Evolutionary conservation across 1,284 basidiomycete species (phyloP), one percentile per base, ranked within the genome.

Genomic region (Grifola frondosa): DNA sequence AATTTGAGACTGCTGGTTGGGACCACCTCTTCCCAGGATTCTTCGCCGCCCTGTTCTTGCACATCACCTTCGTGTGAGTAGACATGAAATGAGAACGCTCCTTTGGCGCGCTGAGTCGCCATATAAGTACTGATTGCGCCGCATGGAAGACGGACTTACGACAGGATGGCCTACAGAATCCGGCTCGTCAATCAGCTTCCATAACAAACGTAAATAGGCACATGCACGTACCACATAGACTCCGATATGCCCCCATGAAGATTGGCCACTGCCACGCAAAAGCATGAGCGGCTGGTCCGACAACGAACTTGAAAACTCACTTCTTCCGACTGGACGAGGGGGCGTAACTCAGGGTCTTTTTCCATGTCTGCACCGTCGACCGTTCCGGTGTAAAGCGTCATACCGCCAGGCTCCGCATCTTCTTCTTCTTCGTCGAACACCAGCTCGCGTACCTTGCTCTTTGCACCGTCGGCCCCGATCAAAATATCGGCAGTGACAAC

Each of bases 391-490:
- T 57, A 57, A 17, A 54, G 44, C 12, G 56, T 41, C 31, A 57
- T 39, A 2, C 46, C 52, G 11, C 46, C 50, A 4, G 37, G 38
- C 43, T 44, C 36, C 9, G 49, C 46, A 9, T 52, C 33, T n/a
- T 55, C 49, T 8, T 42, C 50, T 3, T 49, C 37, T n/a, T n/a
- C n/a, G 19, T 42, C 50, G 16, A 56, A 46, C 11, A 70, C 55
- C 3, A 59, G 50, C 12, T 60, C 48, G 17, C 67, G 59, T 19
- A 66, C 59, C 6, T 52, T 35, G 24, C 61, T 63, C 28, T 55
- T 60, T 38, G 63, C 63, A 8, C 70, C 69, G 40, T 73, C 71
- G 2, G 70, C 69, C 19, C 69, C 71, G 26, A 73, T 56, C 46
- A 73, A 55, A 28, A 72, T 59, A 49, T 73, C 70, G 11, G 66